phyloP scores from a whole-genome alignment of 441 rosid genomes.

The Erodium moschatum region DNA sequence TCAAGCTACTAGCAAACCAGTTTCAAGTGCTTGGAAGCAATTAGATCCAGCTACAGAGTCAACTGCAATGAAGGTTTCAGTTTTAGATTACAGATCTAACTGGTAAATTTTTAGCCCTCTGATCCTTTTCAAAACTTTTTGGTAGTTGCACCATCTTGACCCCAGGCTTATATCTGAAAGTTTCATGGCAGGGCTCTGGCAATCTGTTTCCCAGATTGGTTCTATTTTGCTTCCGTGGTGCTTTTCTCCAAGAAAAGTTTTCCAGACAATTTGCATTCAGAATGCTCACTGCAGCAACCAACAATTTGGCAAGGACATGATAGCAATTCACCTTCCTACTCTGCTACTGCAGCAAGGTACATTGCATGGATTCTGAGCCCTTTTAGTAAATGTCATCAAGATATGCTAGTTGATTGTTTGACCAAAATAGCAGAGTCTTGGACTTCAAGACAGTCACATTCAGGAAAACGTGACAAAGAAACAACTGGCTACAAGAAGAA shows the following conservation, averaged over 20 bases:
- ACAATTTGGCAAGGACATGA: conserved; percentile 23
- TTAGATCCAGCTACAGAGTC: conserved; percentile 23
- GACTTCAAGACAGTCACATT: conserved; percentile 27
- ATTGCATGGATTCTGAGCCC: conserved; percentile 67
- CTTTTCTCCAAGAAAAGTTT: conserved; percentile 39
- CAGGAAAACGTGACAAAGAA: conserved; percentile 23
- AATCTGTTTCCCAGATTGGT: conserved; percentile 73
- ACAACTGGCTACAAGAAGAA: conserved; percentile 37
- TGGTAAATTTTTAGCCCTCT: conserved; percentile 39
- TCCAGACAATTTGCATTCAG: conserved; percentile 22
- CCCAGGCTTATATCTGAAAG: background rate
- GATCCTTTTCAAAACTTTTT: conserved; percentile 2
- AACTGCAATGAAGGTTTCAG: conserved; percentile 21
- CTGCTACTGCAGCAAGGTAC: conserved; percentile 53
- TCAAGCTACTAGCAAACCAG: conserved; percentile 28
- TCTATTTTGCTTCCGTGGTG: conserved; percentile 54
- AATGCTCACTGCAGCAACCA: conserved; percentile 19
- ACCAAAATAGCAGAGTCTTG: conserved; percentile 43
- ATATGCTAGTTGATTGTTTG: conserved; percentile 37
- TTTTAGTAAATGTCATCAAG: conserved; percentile 35
- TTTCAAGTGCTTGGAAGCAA: conserved; percentile 19
- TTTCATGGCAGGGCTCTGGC: conserved; percentile 62
- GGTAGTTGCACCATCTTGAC: background rate
- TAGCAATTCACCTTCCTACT: conserved; percentile 20
- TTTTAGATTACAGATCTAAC: conserved; percentile 44